A percentile compares a stretch with the other conserved stretches of the same genome.
Conservation (phyloP, 768 basidiomycete genomes). For the Tulasnella sp. region DNA sequence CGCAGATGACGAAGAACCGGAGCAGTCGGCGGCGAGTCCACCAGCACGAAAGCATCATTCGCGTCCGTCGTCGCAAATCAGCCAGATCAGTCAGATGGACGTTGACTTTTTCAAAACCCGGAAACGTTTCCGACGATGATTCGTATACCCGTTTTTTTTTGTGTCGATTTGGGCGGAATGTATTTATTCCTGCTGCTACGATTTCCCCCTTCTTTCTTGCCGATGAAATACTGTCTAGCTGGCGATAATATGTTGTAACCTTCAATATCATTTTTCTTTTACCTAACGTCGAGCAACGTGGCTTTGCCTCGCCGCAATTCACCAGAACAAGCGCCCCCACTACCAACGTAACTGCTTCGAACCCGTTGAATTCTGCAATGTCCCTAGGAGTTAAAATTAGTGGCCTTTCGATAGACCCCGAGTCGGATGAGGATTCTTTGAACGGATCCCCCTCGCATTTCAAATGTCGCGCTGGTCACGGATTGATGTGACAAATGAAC, state of each 20-base stretch:
- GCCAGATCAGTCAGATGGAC: slow-evolving; percentile 17
- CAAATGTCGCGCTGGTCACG: neutral
- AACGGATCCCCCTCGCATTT: too few relatives aligned
- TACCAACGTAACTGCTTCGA: too few relatives aligned
- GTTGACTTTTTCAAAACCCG: slow-evolving; percentile 19
- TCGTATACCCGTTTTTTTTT: neutral
- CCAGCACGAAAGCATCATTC: slow-evolving; percentile 4
- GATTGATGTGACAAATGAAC: neutral
- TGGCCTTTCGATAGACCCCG: too few relatives aligned
- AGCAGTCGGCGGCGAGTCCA: neutral
- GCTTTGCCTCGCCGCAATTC: neutral
- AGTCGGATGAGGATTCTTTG: too few relatives aligned
- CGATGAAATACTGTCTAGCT: neutral
- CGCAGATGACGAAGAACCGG: slow-evolving; percentile 31
- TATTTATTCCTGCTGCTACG: neutral
- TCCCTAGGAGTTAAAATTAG: too few relatives aligned
- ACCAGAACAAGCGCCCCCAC: neutral
- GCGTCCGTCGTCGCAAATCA: slow-evolving; percentile 18
- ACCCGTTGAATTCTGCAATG: too few relatives aligned
- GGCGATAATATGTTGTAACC: neutral
- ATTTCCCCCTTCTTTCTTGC: neutral
- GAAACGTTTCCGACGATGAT: slow-evolving; percentile 14
- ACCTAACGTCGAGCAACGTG: neutral
- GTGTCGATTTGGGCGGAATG: neutral
- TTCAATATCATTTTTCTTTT: neutral